Evolutionary conservation across 2,329 filamentous ascomycete genomes (phyloP).

Genomic region (Alternaria arbusti): DNA sequence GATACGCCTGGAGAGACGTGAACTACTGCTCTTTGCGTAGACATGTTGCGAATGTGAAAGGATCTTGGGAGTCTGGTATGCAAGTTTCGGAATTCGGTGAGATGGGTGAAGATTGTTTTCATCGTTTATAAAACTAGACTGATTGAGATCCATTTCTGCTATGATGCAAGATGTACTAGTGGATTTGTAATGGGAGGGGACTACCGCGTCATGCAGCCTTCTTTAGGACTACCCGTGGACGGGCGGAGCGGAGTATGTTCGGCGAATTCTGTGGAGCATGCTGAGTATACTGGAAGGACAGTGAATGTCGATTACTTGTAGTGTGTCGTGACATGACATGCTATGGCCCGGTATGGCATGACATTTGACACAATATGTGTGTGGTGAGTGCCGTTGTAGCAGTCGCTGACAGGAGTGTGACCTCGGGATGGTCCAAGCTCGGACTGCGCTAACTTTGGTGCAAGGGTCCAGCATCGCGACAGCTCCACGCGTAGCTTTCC

Average conservation of each 20-base stretch:
- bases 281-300: neutral
- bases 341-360: neutral
- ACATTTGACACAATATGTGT: neutral
- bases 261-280: neutral
- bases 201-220: neutral
- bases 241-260: slow-evolving; percentile 1
- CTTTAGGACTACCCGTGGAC: neutral
- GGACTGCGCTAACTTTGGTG: neutral
- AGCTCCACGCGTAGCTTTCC: neutral
- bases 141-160: neutral
- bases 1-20: slow-evolving; percentile 30
- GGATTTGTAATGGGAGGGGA: slow-evolving; percentile 13
- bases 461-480: slow-evolving; percentile 16
- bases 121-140: neutral
- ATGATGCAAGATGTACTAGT: neutral
- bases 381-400: neutral
- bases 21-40: slow-evolving; percentile 43
- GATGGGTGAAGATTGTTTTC: neutral
- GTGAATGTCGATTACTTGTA: neutral
- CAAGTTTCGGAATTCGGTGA: neutral
- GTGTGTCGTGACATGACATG: neutral
- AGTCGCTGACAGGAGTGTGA: neutral
- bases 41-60: slow-evolving; percentile 23
- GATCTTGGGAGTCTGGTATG: neutral
- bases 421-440: slow-evolving; percentile 1